Evolutionary conservation across 345 rosid genomes (phyloP).

Genomic region (Theobroma cacao): DNA sequence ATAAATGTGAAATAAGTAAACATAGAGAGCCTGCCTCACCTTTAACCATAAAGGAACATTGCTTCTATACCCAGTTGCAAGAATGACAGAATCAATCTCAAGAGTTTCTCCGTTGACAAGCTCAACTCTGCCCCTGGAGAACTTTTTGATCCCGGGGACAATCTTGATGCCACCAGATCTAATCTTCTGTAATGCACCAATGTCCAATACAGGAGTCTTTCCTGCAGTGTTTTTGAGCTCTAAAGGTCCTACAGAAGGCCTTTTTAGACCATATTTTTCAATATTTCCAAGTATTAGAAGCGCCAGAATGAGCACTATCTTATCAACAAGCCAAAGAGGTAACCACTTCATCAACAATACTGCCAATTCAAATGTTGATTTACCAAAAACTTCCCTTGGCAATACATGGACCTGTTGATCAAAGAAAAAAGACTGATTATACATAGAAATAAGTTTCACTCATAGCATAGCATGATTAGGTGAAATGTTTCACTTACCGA

Average conservation of each 20-base stretch:
- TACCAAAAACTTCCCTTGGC: constrained; percentile 79
- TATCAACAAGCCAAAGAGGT: constrained; percentile 77
- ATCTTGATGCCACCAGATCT: constrained; percentile 70
- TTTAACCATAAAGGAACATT: constrained; percentile 91
- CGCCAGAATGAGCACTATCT: constrained; percentile 51
- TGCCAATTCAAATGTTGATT: constrained; percentile 67
- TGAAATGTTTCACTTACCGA: constrained; percentile 46
- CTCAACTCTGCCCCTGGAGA: constrained; percentile 52
- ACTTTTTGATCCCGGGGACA: constrained; percentile 65
- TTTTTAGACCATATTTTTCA: constrained; percentile 60
- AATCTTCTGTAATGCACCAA: constrained; percentile 66
- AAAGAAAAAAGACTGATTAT: not conserved
- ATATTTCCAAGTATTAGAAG: constrained; percentile 54
- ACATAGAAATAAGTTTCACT: not conserved
- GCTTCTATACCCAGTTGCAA: constrained; percentile 94
- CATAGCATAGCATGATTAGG: not conserved
- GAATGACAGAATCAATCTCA: constrained; percentile 65
- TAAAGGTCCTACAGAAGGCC: constrained; percentile 65
- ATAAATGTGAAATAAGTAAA: not conserved
- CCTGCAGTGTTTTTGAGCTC: constrained; percentile 60
- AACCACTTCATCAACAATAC: constrained; percentile 54
- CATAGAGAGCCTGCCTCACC: constrained; percentile 34
- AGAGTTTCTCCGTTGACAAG: constrained; percentile 56
- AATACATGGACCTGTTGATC: constrained; percentile 75
- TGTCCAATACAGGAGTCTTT: constrained; percentile 81